These are phyloP conservation scores for Agroathelia rolfsii DNA, from an alignment of 1,284 basidiomycete species.

Conservation along the genomic window DNA sequence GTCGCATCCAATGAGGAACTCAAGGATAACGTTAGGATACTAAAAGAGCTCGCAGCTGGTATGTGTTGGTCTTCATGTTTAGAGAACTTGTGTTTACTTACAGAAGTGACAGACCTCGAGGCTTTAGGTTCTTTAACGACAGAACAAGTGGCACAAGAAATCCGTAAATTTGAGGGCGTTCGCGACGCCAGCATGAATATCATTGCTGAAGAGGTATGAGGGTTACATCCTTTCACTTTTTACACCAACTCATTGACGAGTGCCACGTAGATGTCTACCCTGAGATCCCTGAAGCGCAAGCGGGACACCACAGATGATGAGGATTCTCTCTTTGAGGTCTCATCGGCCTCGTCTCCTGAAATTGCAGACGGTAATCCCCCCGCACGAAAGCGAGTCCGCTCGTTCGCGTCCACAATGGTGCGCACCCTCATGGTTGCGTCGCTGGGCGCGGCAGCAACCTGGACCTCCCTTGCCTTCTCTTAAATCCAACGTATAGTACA, in stretches of 20 bases:
- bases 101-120: constrained; percentile 24
- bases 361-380: constrained; percentile 13
- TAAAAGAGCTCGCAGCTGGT: constrained; percentile 10
- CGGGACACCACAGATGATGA: constrained; percentile 24
- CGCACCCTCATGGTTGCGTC: constrained; percentile 50
- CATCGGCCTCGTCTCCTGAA: constrained; percentile 17
- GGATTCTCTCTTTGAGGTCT: constrained; percentile 18
- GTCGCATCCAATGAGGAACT: constrained; percentile 4
- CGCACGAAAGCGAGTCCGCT: constrained; percentile 37
- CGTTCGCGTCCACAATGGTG: constrained; percentile 30
- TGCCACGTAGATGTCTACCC: constrained; percentile 15
- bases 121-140: constrained; percentile 21
- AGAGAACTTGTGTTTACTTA: constrained; percentile 1
- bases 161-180: constrained; percentile 22
- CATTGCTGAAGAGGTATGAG: constrained; percentile 17
- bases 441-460: constrained; percentile 55
- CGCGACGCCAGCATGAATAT: constrained; percentile 20
- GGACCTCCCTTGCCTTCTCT: constrained; percentile 58
- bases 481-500: no score
- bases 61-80: neutral
- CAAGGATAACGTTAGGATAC: constrained; percentile 8
- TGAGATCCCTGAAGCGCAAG: constrained; percentile 33
- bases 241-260: constrained; percentile 6
- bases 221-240: constrained; percentile 8
- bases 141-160: constrained; percentile 24